Conservation (phyloP, 805 yeast genomes). For the Tetrapisispora iriomotensis region DNA sequence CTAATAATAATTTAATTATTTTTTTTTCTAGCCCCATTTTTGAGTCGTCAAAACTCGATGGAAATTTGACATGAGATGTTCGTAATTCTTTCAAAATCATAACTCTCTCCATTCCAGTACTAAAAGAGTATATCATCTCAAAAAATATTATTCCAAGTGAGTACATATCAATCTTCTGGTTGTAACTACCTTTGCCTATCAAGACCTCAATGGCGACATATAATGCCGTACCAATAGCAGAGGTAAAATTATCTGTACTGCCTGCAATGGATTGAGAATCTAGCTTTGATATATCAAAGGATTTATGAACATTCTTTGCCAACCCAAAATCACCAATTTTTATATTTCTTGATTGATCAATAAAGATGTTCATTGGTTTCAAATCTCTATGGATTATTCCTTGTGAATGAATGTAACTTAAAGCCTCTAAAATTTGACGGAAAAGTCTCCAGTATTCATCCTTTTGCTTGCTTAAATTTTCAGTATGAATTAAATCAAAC, state of each 20-base stretch:
- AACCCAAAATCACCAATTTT: constrained; percentile 96
- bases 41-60: constrained; percentile 48
- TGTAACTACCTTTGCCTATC: constrained; percentile 62
- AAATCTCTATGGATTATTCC: constrained; percentile 93
- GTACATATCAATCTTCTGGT: constrained; percentile 92
- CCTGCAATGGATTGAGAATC: constrained; percentile 24
- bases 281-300: constrained; percentile 27
- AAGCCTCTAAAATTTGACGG: constrained; percentile 80
- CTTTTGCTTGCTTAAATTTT: constrained; percentile 58
- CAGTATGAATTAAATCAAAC: constrained; percentile 65
- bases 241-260: constrained; percentile 63
- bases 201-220: constrained; percentile 88
- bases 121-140: constrained; percentile 79
- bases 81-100: constrained; percentile 60
- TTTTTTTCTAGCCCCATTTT: constrained; percentile 50
- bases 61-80: constrained; percentile 51
- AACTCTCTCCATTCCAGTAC: constrained; percentile 93
- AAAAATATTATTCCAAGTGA: constrained; percentile 91
- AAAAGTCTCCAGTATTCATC: constrained; percentile 86
- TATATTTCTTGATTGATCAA: constrained; percentile 78
- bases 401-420: constrained; percentile 82
- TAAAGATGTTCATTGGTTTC: constrained; percentile 92
- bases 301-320: constrained; percentile 75
- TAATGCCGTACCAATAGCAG: constrained; percentile 88
- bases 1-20: constrained; percentile 56